These are phyloP conservation scores for Trichoderma sp. DNA, from an alignment of 2,329 filamentous ascomycete species.

Conservation along the genomic window DNA sequence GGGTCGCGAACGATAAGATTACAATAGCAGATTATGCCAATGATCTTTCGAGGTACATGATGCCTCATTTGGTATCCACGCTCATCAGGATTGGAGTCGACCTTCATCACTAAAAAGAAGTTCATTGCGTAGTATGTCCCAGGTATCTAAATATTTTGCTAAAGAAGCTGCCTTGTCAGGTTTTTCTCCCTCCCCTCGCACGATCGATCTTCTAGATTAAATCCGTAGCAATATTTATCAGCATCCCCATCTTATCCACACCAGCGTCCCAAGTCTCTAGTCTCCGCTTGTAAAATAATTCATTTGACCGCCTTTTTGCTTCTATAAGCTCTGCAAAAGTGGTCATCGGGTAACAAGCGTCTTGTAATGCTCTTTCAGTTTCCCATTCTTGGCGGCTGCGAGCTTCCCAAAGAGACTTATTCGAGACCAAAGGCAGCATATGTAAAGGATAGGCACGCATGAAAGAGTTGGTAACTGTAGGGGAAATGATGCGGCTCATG, in stretches of 20 bases:
- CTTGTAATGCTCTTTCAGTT: neutral
- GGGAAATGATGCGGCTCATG: neutral
- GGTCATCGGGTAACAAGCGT: neutral
- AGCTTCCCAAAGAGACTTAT: neutral
- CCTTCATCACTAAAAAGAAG: neutral
- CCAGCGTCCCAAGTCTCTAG: neutral
- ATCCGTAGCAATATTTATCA: neutral
- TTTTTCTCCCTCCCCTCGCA: neutral
- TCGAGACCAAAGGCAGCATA: neutral
- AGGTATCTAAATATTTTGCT: neutral
- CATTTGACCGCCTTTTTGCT: neutral
- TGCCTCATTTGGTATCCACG: neutral
- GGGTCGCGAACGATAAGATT: neutral
- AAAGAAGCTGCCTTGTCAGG: neutral
- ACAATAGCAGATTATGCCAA: neutral
- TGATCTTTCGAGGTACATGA: neutral
- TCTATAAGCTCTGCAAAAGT: neutral
- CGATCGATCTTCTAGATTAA: neutral
- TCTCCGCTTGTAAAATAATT: neutral
- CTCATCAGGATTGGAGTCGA: neutral
- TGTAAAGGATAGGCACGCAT: neutral
- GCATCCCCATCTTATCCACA: neutral
- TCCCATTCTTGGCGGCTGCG: neutral
- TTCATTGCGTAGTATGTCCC: neutral
- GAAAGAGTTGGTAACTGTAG: too few species aligned